A percentile compares a stretch with the other conserved stretches of the same genome.
These are phyloP conservation scores for Phytophthora megakarya DNA, from an alignment of 352 stramenopile species.

Conservation along the genomic window DNA sequence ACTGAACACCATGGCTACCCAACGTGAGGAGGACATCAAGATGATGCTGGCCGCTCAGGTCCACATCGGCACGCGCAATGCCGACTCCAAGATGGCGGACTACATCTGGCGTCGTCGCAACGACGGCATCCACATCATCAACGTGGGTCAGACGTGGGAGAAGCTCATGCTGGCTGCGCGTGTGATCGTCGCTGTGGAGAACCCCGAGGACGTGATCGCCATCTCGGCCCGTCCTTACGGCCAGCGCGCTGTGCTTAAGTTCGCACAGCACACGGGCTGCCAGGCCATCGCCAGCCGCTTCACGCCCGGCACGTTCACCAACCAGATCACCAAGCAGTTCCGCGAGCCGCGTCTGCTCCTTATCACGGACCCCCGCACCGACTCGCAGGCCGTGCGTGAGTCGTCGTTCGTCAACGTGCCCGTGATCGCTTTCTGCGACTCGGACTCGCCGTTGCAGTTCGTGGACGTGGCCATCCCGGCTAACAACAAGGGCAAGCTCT, in stretches of 20 bases:
- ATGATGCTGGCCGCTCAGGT: conserved; percentile 99
- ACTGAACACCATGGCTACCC: conserved; percentile 76
- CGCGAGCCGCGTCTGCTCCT: conserved; percentile 99
- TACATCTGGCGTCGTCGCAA: conserved; percentile 99
- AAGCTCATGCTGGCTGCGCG: conserved; percentile 99
- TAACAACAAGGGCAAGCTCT: conserved; percentile 99
- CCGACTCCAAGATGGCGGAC: conserved; percentile 98
- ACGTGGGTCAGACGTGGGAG: conserved; percentile 99
- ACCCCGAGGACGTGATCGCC: conserved; percentile 99
- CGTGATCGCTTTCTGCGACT: conserved; percentile 99
- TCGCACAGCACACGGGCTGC: conserved; percentile 99
- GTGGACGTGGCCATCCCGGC: conserved; percentile 99
- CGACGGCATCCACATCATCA: conserved; percentile 99
- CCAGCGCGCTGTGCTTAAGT: conserved; percentile 99
- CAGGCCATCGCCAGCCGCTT: conserved; percentile 98
- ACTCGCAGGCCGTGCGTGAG: conserved; percentile 97
- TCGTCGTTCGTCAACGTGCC: conserved; percentile 99
- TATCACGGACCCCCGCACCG: conserved; percentile 99
- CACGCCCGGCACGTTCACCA: conserved; percentile 99
- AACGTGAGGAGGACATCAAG: conserved; percentile 99
- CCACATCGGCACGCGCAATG: conserved; percentile 99
- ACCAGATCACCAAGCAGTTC: conserved; percentile 99
- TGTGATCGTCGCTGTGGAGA: conserved; percentile 99
- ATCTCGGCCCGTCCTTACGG: conserved; percentile 99
- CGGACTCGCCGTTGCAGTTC: conserved; percentile 99